A percentile compares a stretch with the other conserved stretches of the same genome.
Conservation (phyloP, 495 filamentous ascomycete species). For the Lentithecium fluviatile region DNA sequence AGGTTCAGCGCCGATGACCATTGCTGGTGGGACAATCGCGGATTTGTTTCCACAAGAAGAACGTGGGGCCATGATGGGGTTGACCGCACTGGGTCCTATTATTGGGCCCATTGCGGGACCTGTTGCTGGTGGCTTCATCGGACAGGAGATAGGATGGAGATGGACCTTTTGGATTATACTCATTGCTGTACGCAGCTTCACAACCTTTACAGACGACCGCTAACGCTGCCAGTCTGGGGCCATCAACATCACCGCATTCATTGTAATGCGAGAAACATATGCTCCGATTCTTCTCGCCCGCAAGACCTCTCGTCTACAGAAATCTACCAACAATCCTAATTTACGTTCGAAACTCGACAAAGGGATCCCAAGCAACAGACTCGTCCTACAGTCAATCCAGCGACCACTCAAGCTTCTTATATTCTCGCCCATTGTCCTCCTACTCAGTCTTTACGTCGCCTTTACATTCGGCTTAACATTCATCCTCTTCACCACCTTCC, state of each 20-base stretch:
- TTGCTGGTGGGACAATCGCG: conserved; percentile 55
- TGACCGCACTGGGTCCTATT: conserved; percentile 52
- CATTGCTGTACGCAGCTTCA: conserved; percentile 9
- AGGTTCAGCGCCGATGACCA: conserved; percentile 51
- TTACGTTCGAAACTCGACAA: conserved; percentile 26
- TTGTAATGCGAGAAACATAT: conserved; percentile 30
- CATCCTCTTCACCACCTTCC: conserved; percentile 48
- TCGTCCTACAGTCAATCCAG: conserved; percentile 9
- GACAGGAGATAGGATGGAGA: conserved; percentile 18
- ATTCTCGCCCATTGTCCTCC: conserved; percentile 43
- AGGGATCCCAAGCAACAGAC: not conserved
- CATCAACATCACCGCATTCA: not conserved
- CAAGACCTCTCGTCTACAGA: conserved; percentile 22
- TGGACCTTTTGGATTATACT: conserved; percentile 28
- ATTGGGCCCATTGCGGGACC: conserved; percentile 54
- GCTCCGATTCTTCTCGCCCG: conserved; percentile 24
- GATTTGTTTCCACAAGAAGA: conserved; percentile 50
- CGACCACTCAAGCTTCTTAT: conserved; percentile 40
- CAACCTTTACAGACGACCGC: not conserved
- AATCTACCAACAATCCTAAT: conserved; percentile 18
- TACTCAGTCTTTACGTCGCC: conserved; percentile 42
- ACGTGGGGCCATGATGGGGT: conserved; percentile 51
- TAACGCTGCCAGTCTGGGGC: not conserved
- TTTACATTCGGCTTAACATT: conserved; percentile 44
- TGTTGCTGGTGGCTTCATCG: conserved; percentile 23